These are phyloP conservation scores for Striga asiatica DNA, from an alignment of 257 asterid genomes.

Conservation along the genomic window DNA sequence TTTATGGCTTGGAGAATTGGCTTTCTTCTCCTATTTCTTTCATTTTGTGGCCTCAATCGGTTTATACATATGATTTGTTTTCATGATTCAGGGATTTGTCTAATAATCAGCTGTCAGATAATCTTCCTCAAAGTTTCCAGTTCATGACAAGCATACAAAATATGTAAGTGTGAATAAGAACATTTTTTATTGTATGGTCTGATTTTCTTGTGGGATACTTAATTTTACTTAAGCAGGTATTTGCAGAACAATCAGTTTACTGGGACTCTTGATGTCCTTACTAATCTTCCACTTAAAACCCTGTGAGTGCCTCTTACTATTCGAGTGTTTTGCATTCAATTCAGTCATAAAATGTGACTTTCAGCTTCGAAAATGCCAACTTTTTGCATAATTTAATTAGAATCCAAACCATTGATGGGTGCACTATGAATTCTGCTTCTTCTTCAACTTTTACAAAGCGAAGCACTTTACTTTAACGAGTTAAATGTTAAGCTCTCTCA, in stretches of 20 bases:
- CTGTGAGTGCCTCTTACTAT: constrained; percentile 43
- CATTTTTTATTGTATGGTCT: neutral
- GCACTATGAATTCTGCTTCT: no score
- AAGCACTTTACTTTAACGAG: no score
- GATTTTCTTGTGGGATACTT: neutral
- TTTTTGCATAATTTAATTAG: no score
- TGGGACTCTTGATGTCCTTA: constrained; percentile 77
- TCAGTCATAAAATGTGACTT: neutral
- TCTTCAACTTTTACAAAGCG: no score
- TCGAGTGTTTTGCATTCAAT: neutral
- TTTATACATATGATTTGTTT: neutral
- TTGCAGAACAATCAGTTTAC: constrained; percentile 88
- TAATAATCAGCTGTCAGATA: constrained; percentile 51
- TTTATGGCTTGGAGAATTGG: neutral
- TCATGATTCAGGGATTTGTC: constrained; percentile 73
- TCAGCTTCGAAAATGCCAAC: no score
- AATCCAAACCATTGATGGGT: no score
- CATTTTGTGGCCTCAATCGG: neutral
- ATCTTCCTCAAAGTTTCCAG: constrained; percentile 71
- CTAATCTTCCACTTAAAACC: constrained; percentile 70
- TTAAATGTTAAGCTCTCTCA: no score
- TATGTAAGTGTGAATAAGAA: no score
- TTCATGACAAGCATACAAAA: constrained; percentile 37
- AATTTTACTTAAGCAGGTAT: constrained; percentile 45
- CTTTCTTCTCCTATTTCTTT: neutral